Base-by-base conservation (phyloP, 164 flowering plant genomes). In the Tetrastigma voinierianum region DNA sequence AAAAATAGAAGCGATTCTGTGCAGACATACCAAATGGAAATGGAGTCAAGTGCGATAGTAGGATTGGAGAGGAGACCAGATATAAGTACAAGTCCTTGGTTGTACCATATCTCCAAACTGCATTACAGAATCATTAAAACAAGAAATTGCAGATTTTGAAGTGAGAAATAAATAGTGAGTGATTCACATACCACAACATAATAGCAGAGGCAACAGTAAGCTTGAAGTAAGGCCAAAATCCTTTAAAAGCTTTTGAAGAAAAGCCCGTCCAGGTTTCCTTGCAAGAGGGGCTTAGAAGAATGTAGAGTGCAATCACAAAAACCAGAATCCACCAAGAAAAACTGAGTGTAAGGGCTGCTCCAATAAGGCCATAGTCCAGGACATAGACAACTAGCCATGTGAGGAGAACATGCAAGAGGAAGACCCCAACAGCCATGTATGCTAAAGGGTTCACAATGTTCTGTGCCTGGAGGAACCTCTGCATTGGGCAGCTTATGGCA, bases 41-140 rank as follows among this genome's bases (percentile, higher is more conserved):
- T 82, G 32, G 93, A 76, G 74, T 88, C 96, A 9, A 90, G 82
- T n/a, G 90, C 44, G 46, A 90, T 64, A 62, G 90, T 82, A 0
- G 96, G 85, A 51, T 90, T 76, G 23, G 96, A 40, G 10, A 90
- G 86, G 46, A 85, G 84, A 23, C 96, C 96, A 40, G 90, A 81
- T 67, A 90, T 84, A 46, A 90, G 84, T 21, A 84, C 91, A 45
- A 90, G 72, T 61, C 90, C 96, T 69, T 88, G 93, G 59, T 19
- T 77, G 74, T 90, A 90, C 96, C 96, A 90, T 61, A 90, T 84
- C 79, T 90, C 96, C 87, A 90, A 77, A 65, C 96, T 90, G 72
- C 72, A 71, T 44, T 13, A 18, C 14, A 13, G 61, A 25, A 45
- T 13, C 14, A 71, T 8, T 1, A 21, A 16, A 16, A 18, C 18